phyloP scores from a whole-genome alignment of 2,329 filamentous ascomycete species.

The Neopestalotiopsis sp. region DNA sequence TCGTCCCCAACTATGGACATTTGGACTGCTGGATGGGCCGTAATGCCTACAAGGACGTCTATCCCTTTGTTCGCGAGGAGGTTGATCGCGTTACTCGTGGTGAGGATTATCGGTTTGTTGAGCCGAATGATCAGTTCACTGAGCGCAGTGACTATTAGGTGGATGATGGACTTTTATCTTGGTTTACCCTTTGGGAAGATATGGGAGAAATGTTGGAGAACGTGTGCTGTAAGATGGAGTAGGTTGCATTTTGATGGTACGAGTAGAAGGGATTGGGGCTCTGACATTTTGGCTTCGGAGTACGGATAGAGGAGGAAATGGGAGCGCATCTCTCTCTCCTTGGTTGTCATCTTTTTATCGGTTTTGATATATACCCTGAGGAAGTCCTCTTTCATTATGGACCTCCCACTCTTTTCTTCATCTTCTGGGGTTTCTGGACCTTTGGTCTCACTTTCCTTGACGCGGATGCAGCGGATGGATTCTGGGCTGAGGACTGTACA shows the following conservation, averaged over 20 bases:
- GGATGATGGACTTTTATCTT: neutral
- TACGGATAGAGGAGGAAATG: neutral
- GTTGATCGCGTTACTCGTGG: slow-evolving; percentile 57
- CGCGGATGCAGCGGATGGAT: no score
- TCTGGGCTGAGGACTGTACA: no score
- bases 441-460: neutral
- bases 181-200: neutral
- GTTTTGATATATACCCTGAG: neutral
- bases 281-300: neutral
- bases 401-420: neutral
- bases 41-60: slow-evolving; percentile 64
- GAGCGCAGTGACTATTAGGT: neutral
- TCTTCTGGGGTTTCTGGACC: neutral
- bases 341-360: neutral
- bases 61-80: slow-evolving; percentile 58
- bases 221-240: neutral
- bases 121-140: slow-evolving; percentile 49
- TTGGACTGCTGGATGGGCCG: slow-evolving; percentile 68
- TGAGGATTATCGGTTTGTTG: slow-evolving; percentile 44
- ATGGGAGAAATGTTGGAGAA: neutral
- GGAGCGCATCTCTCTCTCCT: neutral
- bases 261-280: neutral
- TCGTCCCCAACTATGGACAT: slow-evolving; percentile 64
- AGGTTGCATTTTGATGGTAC: neutral
- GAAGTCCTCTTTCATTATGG: neutral